Base-by-base conservation (phyloP, 2,329 filamentous ascomycete genomes). In the Hypoxylon sp. region DNA sequence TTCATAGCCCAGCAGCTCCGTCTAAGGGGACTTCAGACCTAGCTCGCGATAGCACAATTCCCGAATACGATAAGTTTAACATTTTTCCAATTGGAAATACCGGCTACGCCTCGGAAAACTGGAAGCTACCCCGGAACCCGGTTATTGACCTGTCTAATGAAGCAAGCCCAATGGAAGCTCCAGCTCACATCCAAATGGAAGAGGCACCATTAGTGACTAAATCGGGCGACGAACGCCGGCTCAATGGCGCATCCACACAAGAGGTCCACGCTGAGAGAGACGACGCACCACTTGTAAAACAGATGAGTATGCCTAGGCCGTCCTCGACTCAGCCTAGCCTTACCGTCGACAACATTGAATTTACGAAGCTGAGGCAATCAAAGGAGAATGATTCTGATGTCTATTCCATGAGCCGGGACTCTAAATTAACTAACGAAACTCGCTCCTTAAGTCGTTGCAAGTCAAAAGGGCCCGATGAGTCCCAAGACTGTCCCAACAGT, bases 21-120 rank as follows among this genome's bases (percentile, higher is more conserved):
- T 49, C 68, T 17, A 66, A 67, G 30, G 63, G 64, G 21, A 17
- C 48, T 32, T 50, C 58, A 2, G 66, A 69, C 25, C 41, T 69
- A 11, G 41, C 60, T 28, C 55, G 50, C 43, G 46, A 57, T 58
- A 58, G 45, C 45, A 59, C 50, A 23, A 28, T 53, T 21, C 21
- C 46, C 17, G 30, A 45, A 11, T 53, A 67, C 34, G 28, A 64
- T 25, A 63, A 53, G 49, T 66, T 61, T 50, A 34, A 58, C 11
- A 49, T 60, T 13, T 53, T 71, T 10, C 11, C 65, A 9, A 52
- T 58, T 25, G 67, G 50, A 14, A 65, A 68, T 25, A 19, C 53
- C 17, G 34, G 11, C 30, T 57, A 58, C 41, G 43, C 36, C 11
- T 25, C 55, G n/a, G 58, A 30, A 14, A 59, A 23, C 25, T 74